These are phyloP conservation scores for Otatea glauca DNA, from an alignment of 176 grass and related monocot genomes.

Conservation along the genomic window DNA sequence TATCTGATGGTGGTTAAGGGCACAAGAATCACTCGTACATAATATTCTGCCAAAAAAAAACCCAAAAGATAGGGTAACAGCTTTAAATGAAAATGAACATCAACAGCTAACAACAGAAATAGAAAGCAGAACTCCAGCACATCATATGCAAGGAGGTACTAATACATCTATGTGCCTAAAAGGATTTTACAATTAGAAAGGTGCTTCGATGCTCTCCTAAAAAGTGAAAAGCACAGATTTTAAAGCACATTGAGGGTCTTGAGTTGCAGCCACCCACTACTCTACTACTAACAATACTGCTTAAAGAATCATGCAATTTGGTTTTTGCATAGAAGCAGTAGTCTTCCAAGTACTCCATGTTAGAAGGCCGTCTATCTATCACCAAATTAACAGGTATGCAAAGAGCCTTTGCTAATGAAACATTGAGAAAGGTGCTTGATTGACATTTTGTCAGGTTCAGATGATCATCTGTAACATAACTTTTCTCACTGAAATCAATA, in stretches of 20 bases:
- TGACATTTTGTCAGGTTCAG: neutral
- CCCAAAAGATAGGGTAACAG: neutral
- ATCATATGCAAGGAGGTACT: neutral
- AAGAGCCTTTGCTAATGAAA: slow-evolving; percentile 7
- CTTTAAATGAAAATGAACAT: neutral
- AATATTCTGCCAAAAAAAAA: slow-evolving; percentile 11
- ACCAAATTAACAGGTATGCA: slow-evolving; percentile 1
- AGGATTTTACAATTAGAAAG: neutral
- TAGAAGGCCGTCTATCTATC: neutral
- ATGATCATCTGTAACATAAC: neutral
- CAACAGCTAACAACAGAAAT: neutral
- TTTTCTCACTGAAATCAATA: slow-evolving; percentile 8
- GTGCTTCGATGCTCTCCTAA: neutral
- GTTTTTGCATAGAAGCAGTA: neutral
- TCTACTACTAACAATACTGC: slow-evolving; percentile 4
- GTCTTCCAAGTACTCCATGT: neutral
- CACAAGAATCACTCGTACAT: slow-evolving; percentile 34
- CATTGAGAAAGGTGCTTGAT: neutral
- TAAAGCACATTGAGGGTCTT: neutral
- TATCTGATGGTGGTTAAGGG: slow-evolving; percentile 78
- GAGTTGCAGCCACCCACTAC: neutral
- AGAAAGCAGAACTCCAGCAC: neutral
- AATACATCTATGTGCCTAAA: neutral
- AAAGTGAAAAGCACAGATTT: neutral
- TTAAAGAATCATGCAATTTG: neutral